Evolutionary conservation across 805 yeast species (phyloP), one percentile per base, ranked within the genome.

Genomic region (Blastobotrys robertii): DNA sequence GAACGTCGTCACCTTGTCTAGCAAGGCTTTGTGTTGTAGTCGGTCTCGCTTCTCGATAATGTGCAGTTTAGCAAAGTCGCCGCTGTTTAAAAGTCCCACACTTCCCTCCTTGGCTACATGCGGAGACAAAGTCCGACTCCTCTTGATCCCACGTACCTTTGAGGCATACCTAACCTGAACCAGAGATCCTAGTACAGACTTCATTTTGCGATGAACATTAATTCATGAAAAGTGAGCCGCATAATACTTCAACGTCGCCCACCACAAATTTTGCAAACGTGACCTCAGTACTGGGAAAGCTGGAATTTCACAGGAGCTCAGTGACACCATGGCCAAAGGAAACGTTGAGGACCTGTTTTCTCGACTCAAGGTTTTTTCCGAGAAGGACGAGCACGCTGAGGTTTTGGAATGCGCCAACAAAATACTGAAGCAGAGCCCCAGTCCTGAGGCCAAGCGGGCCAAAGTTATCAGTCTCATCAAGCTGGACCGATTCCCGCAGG

Each of bases 381-480:
- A 50, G 15, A 55, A 61, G 8, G 52, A 52, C n/a, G 54, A 52
- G 39, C 51, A 50, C 36, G 47, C 48, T 29, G 44, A 41, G 9
- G 54, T 47, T 9, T 31, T 50, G 31, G 50, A 50, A 14, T 43
- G 48, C 15, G 45, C 53, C 11, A 22, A 37, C 10, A 38, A 42
- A 25, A 52, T 50, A 10, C 43, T 52, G 37, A 34, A 34, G 3
- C 49, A 47, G 25, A 54, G 60, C 31, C 54, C 62, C 3, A 64
- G 63, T 43, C 35, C 48, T 10, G 46, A 47, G 2, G 68, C 71
- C 3, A 50, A 59, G 34, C 60, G 54, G 37, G 60, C 66, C 31
- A 74, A 78, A 54, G 57, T 79, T 30, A 74, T 76, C 9, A 74
- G 85, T 3, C 65, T 77, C 55, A 76, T 78, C 56, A 76, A 76